Conservation (phyloP, 1,139 yeast genomes). For the Pichia sp. region DNA sequence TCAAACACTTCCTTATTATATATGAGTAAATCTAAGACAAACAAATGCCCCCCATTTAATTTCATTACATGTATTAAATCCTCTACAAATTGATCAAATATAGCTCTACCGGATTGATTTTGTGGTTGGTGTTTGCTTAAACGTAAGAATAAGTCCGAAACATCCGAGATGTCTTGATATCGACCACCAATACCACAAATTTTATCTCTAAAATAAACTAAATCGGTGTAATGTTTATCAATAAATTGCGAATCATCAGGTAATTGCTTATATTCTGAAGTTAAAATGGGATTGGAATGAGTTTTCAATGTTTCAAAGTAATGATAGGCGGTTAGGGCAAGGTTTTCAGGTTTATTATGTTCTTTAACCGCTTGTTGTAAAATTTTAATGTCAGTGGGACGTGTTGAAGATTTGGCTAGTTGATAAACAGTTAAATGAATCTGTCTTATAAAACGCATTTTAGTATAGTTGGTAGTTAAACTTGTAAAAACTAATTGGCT, state of each 20-base stretch:
- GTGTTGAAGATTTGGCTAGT: background rate
- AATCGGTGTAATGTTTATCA: slow-evolving; percentile 38
- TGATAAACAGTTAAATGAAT: background rate
- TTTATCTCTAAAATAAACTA: slow-evolving; percentile 30
- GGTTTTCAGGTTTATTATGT: slow-evolving; percentile 9
- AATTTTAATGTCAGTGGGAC: background rate
- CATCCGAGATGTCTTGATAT: slow-evolving; percentile 20
- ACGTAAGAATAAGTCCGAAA: slow-evolving; percentile 15
- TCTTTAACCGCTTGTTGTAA: background rate
- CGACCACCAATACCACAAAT: slow-evolving; percentile 24
- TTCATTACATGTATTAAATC: slow-evolving; percentile 35
- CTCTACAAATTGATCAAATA: slow-evolving; percentile 34
- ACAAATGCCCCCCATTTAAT: slow-evolving; percentile 41
- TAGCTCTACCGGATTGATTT: background rate
- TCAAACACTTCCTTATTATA: slow-evolving; percentile 36
- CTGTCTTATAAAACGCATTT: background rate
- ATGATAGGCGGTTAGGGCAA: slow-evolving; percentile 21
- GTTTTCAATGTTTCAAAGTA: slow-evolving; percentile 17
- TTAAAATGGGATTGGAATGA: slow-evolving; percentile 14
- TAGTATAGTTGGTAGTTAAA: no score
- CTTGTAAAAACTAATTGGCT: no score
- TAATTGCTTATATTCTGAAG: slow-evolving; percentile 34
- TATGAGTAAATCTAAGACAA: slow-evolving; percentile 37
- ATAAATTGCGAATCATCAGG: slow-evolving; percentile 44
- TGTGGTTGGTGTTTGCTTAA: slow-evolving; percentile 24